Conservation (phyloP, 306 rosid species). For the Dryas alaskensis region DNA sequence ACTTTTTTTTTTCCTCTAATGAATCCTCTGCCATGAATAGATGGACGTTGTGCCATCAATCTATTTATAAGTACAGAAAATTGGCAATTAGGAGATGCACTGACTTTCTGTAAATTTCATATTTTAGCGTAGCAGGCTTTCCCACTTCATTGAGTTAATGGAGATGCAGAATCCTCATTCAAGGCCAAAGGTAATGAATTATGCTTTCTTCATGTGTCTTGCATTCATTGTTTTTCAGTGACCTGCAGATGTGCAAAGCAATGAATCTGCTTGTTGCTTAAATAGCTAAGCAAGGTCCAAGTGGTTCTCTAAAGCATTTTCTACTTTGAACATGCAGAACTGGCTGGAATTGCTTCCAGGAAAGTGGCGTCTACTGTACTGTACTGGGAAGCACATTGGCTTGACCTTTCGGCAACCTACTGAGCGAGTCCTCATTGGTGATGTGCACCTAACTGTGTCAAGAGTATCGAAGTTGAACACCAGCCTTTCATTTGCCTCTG, state of each 20-base stretch:
- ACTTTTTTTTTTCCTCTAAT: background rate
- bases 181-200: slow-evolving; percentile 70
- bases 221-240: background rate
- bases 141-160: slow-evolving; percentile 87
- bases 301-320: background rate
- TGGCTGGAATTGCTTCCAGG: slow-evolving; percentile 92
- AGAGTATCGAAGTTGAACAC: slow-evolving; percentile 53
- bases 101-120: slow-evolving; percentile 25
- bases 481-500: slow-evolving; percentile 52
- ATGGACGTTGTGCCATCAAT: background rate
- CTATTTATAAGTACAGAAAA: background rate
- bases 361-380: slow-evolving; percentile 90
- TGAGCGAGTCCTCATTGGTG: slow-evolving; percentile 66
- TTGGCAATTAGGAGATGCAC: slow-evolving; percentile 16
- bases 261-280: too few relatives aligned
- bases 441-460: slow-evolving; percentile 61
- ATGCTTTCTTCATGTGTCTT: background rate
- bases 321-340: slow-evolving; percentile 40
- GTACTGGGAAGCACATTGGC: slow-evolving; percentile 92
- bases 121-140: slow-evolving; percentile 74
- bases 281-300: too few relatives aligned
- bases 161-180: slow-evolving; percentile 93
- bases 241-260: too few relatives aligned
- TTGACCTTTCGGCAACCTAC: slow-evolving; percentile 86
- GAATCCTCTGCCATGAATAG: background rate